Evolutionary conservation across 148 eudicot genomes (phyloP), one percentile per base, ranked within the genome.

Genomic region (Nepenthes gracilis): DNA sequence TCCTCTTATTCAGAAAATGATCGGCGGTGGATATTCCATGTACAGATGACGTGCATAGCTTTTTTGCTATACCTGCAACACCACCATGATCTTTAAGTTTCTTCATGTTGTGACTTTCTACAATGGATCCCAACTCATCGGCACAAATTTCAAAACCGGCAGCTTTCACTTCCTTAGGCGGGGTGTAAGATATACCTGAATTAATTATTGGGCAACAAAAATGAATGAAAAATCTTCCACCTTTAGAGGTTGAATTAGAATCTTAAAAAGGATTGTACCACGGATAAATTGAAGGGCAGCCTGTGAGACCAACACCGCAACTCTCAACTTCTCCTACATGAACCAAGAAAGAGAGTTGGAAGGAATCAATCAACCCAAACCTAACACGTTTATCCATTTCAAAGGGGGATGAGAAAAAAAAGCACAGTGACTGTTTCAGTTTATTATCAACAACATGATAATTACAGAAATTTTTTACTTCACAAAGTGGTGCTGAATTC

Each of bases 221-320:
- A 36, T 55, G 61, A 48, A 70, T 14, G 47, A 35, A 67, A 9
- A 55, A 63, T 48, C 35, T 10, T 34, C 64, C 8, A 33, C 38
- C 58, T 53, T 45, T 37, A 33, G 14, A 55, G 32, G 32, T 55
- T 6, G 9, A 35, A 35, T 37, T 23, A 6, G 3, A 61, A 34
- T 10, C 10, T 33, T 35, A 11, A 58, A 51, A 61, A 45, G 23
- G 62, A 65, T 52, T 61, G 33, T 71, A 85, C 96, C 89, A 57
- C 80, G 85, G 58, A 88, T 81, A 64, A 88, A 88, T 57, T 85
- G 87, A 61, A 88, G 83, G 40, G 96, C 96, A 66, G 96, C 96
- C 79, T 88, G 86, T 47, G 96, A 88, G 72, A 88, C 96, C 80
- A 88, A 66, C 36, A 88, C 77, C 32, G 89, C 89, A 60, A 85